These are phyloP conservation scores for Amanita subjunquillea DNA, from an alignment of 768 basidiomycete genomes.

Conservation along the genomic window DNA sequence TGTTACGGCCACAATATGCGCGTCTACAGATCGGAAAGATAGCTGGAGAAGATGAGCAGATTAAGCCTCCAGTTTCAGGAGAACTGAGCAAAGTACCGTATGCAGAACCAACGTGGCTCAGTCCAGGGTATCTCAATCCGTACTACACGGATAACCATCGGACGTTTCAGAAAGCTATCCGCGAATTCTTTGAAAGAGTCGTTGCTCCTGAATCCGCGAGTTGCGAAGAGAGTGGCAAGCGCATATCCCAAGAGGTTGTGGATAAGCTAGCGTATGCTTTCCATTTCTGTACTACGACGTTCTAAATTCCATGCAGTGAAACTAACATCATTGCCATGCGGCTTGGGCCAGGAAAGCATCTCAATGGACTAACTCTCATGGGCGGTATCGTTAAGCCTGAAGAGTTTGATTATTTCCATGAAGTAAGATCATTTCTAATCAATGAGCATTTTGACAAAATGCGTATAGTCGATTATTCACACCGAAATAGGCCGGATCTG, in stretches of 20 bases:
- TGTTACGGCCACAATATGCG: constrained; percentile 61
- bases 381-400: constrained; percentile 69
- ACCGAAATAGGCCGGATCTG: constrained; percentile 78
- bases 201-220: constrained; percentile 63
- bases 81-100: constrained; percentile 73
- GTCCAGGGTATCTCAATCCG: constrained; percentile 54
- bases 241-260: constrained; percentile 74
- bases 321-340: constrained; percentile 82
- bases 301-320: constrained; percentile 34
- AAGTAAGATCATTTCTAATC: constrained; percentile 29
- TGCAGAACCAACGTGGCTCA: constrained; percentile 79
- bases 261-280: constrained; percentile 66
- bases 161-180: constrained; percentile 63
- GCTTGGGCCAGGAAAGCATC: constrained; percentile 82
- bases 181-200: constrained; percentile 69
- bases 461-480: constrained; percentile 57
- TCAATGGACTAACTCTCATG: constrained; percentile 67
- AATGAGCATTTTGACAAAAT: background rate
- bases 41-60: constrained; percentile 41
- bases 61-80: constrained; percentile 47
- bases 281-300: background rate
- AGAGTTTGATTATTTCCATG: constrained; percentile 94
- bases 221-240: constrained; percentile 84
- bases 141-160: constrained; percentile 73
- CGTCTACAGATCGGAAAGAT: constrained; percentile 61